Base-by-base conservation (phyloP, 2,329 filamentous ascomycete species). In the Penicillium sp. region DNA sequence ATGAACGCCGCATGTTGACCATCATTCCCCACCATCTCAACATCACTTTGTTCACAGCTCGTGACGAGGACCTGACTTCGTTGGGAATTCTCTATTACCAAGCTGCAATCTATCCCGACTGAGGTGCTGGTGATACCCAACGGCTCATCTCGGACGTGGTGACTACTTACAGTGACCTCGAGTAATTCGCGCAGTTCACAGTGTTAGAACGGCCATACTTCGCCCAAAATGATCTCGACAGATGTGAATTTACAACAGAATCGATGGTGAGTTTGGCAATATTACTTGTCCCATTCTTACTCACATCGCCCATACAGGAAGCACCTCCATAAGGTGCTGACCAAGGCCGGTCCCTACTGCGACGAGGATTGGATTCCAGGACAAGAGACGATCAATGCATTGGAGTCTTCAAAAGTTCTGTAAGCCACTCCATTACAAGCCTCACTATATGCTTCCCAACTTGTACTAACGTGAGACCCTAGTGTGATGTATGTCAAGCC, bases 241-340 rank as follows among this genome's bases (percentile, higher is more conserved):
- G 24, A 26, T 11, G 40, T 40, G 14, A 40, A 40, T 11, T 37
- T 20, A n/a, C 42, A 50, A 13, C 47, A 52, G 28, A 36, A 34
- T 22, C 45, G 55, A 50, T 59, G 57, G 55, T 57, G 7, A 47
- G 52, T 16, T 35, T 24, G 3, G 35, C 24, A 13, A n/a, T 5
- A n/a, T 26, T 14, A 22, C 3, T 8, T 11, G 24, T 42, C 23
- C 9, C 18, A 9, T 24, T 14, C 6, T 44, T 51, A 36, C 48
- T 64, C 11, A 65, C 36, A 32, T 22, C 18, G 18, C 11, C 27
- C 52, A 22, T 10, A 24, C 52, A 94, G 89, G 89, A 84, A 81
- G 68, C 85, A 95, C 66, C 79, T 97, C 47, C 83, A 97, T 70
- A 84, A 79, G 52, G 83, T 96, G 55, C 79, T 95, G 46, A 83